These are phyloP conservation scores for Dioscorea dumetorum DNA, from an alignment of 106 monocot species.

Conservation along the genomic window DNA sequence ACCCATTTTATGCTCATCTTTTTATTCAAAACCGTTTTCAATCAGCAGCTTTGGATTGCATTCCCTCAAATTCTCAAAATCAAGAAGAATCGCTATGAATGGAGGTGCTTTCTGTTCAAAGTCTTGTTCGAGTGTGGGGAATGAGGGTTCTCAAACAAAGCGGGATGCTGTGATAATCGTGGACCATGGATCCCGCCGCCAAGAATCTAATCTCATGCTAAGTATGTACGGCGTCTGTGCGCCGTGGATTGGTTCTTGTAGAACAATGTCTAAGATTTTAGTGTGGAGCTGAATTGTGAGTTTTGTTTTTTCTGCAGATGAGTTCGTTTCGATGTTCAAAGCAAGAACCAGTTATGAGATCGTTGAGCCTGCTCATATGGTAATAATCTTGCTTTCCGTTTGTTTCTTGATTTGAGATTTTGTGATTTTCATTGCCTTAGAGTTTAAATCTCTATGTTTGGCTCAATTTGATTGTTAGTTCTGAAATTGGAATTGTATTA, in stretches of 20 bases:
- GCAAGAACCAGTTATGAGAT: constrained; percentile 61
- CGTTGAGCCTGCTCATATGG: constrained; percentile 97
- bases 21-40: too few relatives aligned
- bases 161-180: constrained; percentile 86
- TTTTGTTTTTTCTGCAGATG: constrained; percentile 45
- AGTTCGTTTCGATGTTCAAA: constrained; percentile 89
- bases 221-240: constrained; percentile 27
- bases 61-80: constrained; percentile 23
- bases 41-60: constrained; percentile 2
- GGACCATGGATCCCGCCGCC: constrained; percentile 86
- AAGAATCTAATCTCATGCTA: constrained; percentile 91
- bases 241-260: too few relatives aligned
- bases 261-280: too few relatives aligned
- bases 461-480: too few relatives aligned
- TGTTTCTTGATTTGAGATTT: too few relatives aligned
- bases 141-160: constrained; percentile 13
- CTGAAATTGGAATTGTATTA: too few relatives aligned
- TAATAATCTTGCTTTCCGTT: constrained; percentile 11
- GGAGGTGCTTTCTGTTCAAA: constrained; percentile 18
- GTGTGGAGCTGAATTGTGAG: too few relatives aligned
- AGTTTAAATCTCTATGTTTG: too few relatives aligned
- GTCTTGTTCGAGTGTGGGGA: constrained; percentile 26
- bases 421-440: too few relatives aligned
- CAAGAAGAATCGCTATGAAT: constrained; percentile 14
- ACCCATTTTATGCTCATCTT: too few relatives aligned